These are phyloP conservation scores for Penicillium sp. DNA, from an alignment of 2,329 filamentous ascomycete genomes.

Conservation along the genomic window DNA sequence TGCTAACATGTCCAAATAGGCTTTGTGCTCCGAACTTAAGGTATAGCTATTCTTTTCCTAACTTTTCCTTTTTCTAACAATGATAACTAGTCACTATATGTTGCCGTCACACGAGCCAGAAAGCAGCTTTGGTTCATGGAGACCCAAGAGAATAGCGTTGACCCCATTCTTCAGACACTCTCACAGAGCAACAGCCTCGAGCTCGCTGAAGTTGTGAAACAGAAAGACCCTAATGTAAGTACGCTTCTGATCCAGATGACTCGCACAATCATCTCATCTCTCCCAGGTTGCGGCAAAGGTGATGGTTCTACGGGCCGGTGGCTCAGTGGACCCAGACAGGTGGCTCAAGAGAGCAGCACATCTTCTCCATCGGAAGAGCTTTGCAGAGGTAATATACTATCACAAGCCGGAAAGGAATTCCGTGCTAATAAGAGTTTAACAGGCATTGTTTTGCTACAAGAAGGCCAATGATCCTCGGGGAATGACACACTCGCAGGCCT, in stretches of 20 bases:
- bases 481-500: conserved; percentile 13
- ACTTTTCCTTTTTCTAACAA: neutral
- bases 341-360: conserved; percentile 24
- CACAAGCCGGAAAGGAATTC: too few relatives aligned
- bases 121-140: conserved; percentile 28
- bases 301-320: conserved; percentile 20
- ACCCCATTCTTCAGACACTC: conserved; percentile 19
- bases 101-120: conserved; percentile 32
- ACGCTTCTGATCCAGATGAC: neutral
- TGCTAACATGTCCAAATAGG: conserved; percentile 8
- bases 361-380: conserved; percentile 25
- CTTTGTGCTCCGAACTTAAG: conserved; percentile 18
- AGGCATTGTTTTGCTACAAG: conserved; percentile 19
- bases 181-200: neutral
- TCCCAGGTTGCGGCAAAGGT: conserved; percentile 16
- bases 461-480: conserved; percentile 15
- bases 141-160: conserved; percentile 10
- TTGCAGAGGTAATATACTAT: conserved; percentile 18
- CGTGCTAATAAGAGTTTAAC: neutral
- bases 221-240: conserved; percentile 12
- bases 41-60: neutral
- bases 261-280: neutral
- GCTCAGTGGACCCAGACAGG: conserved; percentile 18
- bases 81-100: conserved; percentile 30
- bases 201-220: conserved; percentile 21